A percentile compares a stretch with the other conserved stretches of the same genome.
Evolutionary conservation across 2,329 filamentous ascomycete genomes (phyloP).

Genomic region (Aotearoamyces nothofagi): DNA sequence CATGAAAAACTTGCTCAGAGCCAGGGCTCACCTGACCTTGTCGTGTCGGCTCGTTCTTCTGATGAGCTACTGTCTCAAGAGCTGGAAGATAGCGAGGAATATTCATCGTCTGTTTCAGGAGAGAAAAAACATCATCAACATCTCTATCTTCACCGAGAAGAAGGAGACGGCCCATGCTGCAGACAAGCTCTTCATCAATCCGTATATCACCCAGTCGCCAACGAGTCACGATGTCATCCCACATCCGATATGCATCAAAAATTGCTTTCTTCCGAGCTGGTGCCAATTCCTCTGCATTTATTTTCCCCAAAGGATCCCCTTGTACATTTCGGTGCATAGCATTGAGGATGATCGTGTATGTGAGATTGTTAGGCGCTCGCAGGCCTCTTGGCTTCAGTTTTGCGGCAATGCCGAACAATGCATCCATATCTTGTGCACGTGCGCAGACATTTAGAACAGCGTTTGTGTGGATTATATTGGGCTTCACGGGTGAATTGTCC

Average conservation of each 20-base stretch:
- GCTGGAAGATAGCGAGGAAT: constrained; percentile 35
- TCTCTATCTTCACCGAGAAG: constrained; percentile 47
- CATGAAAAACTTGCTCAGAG: constrained; percentile 7
- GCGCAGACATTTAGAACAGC: constrained; percentile 74
- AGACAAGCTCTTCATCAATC: constrained; percentile 68
- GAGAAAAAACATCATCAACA: constrained; percentile 54
- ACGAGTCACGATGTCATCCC: constrained; percentile 63
- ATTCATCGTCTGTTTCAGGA: constrained; percentile 72
- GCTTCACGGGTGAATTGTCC: constrained; percentile 46
- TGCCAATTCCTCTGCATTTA: constrained; percentile 18
- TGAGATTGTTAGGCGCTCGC: constrained; percentile 50
- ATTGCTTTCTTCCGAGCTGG: constrained; percentile 29
- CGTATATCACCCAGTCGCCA: constrained; percentile 58
- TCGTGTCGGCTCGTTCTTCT: constrained; percentile 20
- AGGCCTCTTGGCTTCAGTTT: constrained; percentile 50
- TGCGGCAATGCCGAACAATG: constrained; percentile 62
- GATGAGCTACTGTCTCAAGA: constrained; percentile 7
- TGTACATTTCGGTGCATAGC: constrained; percentile 47
- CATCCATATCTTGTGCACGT: constrained; percentile 59
- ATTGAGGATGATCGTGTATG: constrained; percentile 74
- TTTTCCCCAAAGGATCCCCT: not conserved
- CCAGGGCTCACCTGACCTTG: constrained; percentile 5
- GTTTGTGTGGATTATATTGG: constrained; percentile 74
- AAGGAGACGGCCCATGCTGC: constrained; percentile 68
- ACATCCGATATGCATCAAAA: constrained; percentile 56